Base-by-base conservation (phyloP, 768 basidiomycete species). In the Galerina sulciceps region DNA sequence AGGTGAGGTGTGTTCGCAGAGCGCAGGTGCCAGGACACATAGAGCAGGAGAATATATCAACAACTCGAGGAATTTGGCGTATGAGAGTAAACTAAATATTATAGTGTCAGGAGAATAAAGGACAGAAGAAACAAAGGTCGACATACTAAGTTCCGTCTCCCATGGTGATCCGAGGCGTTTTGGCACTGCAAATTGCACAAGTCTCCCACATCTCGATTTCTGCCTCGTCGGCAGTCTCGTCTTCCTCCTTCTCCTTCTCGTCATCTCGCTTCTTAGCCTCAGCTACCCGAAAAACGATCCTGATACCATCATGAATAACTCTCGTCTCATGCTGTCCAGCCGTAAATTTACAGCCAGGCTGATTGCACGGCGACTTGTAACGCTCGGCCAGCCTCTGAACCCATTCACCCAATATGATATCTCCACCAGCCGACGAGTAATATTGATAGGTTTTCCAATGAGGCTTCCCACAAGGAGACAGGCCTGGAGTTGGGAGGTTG, bases 1-100 rank as follows among this genome's bases (percentile, higher is more conserved):
- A 26, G 77, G 66, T 6, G 73, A 64, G 13, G 78, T 79, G 65
- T 87, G 86, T 55, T 74, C 75, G 57, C 86, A 89, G 9, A 85
- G 61, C 0, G 74, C 44, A 4, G 79, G 73, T 6, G 73, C 69
- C 9, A 80, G 51, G 0, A 52, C 64, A 53, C 67, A 71, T 6
- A 84, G 55, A 2, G 68, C 51, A 0, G 76, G 73, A 1, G 82
- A 81, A 63, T 83, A 86, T 8, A 83, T 59, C 1, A 83, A 67
- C 4, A 86, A 65, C 67, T 88, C 85, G 14, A 86, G 69, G 61
- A 78, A 86, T 65, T 88, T 88, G 15, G 79, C 82, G 57, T 81
- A 85, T 0, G 85, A 85, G 45, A 80, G 74, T 6, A 86, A 65
- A 54, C 86, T 85, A 47, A 26, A 53, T 52, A 34, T 10, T 17